These are phyloP conservation scores for Sporothrix euskadiensis DNA, from an alignment of 2,329 filamentous ascomycete species.

Conservation along the genomic window DNA sequence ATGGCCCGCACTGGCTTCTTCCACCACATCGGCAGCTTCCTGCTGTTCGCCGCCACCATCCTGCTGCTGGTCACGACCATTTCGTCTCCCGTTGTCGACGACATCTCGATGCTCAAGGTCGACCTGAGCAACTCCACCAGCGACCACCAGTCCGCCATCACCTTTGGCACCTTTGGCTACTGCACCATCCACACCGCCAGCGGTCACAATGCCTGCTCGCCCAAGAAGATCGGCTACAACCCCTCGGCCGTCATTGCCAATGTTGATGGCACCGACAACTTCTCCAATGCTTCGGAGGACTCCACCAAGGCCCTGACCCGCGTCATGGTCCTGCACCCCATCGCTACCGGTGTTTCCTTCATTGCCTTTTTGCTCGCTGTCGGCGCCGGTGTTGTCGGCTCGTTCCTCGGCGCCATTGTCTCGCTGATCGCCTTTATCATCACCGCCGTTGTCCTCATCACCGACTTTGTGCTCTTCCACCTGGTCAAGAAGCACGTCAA, in stretches of 20 bases:
- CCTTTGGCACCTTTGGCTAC: slow-evolving; percentile 63
- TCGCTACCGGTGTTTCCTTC: slow-evolving; percentile 59
- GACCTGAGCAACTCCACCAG: slow-evolving; percentile 45
- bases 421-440: slow-evolving; percentile 53
- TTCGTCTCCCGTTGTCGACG: slow-evolving; percentile 58
- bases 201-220: slow-evolving; percentile 46
- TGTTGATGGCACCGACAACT: slow-evolving; percentile 45
- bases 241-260: slow-evolving; percentile 49
- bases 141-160: slow-evolving; percentile 42
- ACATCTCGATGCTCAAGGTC: slow-evolving; percentile 56
- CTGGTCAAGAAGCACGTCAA: slow-evolving; percentile 59
- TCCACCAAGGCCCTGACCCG: slow-evolving; percentile 47
- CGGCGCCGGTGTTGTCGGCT: slow-evolving; percentile 53
- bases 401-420: slow-evolving; percentile 53
- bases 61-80: slow-evolving; percentile 61
- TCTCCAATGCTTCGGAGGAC: slow-evolving; percentile 44
- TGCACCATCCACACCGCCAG: slow-evolving; percentile 44
- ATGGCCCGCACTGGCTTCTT: slow-evolving; percentile 54
- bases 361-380: slow-evolving; percentile 59
- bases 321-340: slow-evolving; percentile 63
- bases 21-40: slow-evolving; percentile 59
- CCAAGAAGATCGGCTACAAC: slow-evolving; percentile 56
- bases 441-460: slow-evolving; percentile 50
- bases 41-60: slow-evolving; percentile 56
- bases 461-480: slow-evolving; percentile 60